Evolutionary conservation across 305 asterid species (phyloP), one percentile per base, ranked within the genome.

Genomic region (Fraxinus ornus): DNA sequence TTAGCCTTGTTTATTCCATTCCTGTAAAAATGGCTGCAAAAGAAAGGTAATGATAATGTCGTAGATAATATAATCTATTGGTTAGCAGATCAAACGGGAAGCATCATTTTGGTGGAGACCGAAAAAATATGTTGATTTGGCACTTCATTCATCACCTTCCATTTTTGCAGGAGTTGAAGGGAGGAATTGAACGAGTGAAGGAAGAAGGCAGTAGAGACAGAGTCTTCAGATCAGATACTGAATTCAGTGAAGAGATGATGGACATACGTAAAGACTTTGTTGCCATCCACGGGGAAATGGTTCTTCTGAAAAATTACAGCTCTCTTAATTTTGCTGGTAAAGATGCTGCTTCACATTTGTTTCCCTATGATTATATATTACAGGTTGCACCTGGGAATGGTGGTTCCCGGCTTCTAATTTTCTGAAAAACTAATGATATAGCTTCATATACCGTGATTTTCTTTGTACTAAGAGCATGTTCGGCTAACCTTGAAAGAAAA

Each of bases 241-340:
- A 94, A 81, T 95, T 93, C 81, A 91, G 97, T 33, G 90, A 89
- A 83, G 97, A 91, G 87, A 91, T 88, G 91, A 93, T 94, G 98
- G 90, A 88, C 77, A 94, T 93, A 85, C 97, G 98, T 33, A 90
- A 87, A 89, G 98, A 94, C 83, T 91, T 93, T 76, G 98, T 96
- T 70, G 86, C 91, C 78, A 94, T 96, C 86, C 98, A 94, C 70
- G 97, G 97, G 24, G 98, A 96, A 89, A 96, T 96, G 99, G 96
- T 96, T 88, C 97, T 96, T 83, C 94, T 94, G 0, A 90, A 96
- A 89, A 92, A 94, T 83, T 96, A 94, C 86, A 94, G 98, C 88
- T 93, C 98, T 85, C 91, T 96, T 79, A 96, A 96, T 88, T 94
- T 94, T 85, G 98, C 99, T 81, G 99, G 98, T 93, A 87, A 77